A percentile compares a stretch with the other conserved stretches of the same genome.
Conservation (phyloP, 2,329 filamentous ascomycete genomes). For the Parastagonospora avenae region DNA sequence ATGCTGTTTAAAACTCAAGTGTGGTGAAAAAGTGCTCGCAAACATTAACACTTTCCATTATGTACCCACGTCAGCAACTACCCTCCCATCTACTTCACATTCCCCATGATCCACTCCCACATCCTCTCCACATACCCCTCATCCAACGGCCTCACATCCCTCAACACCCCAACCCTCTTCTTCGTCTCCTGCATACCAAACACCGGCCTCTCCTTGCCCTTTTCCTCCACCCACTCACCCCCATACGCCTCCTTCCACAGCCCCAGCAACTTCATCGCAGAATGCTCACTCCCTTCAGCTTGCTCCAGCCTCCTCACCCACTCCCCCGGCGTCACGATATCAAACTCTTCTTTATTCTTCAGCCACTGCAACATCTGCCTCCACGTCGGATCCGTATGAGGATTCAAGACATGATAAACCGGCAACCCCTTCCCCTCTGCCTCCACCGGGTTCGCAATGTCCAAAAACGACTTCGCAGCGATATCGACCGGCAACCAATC, state of each 20-base stretch:
- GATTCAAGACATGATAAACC: slow-evolving; percentile 59
- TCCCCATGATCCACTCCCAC: slow-evolving; percentile 44
- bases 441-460: slow-evolving; percentile 35
- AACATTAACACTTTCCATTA: too few species aligned
- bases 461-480: slow-evolving; percentile 55
- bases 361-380: slow-evolving; percentile 55
- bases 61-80: not conserved
- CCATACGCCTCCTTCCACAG: slow-evolving; percentile 56
- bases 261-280: slow-evolving; percentile 54
- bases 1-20: too few species aligned
- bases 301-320: slow-evolving; percentile 53
- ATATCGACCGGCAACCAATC: slow-evolving; percentile 44
- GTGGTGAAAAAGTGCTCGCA: too few species aligned
- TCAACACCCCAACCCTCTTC: slow-evolving; percentile 26
- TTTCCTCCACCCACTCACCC: not conserved
- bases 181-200: slow-evolving; percentile 29
- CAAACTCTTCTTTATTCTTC: slow-evolving; percentile 43
- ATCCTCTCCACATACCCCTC: slow-evolving; percentile 50
- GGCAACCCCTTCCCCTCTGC: slow-evolving; percentile 9
- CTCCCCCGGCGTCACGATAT: slow-evolving; percentile 47
- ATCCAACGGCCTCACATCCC: slow-evolving; percentile 46
- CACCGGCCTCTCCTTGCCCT: slow-evolving; percentile 5
- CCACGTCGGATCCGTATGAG: slow-evolving; percentile 52
- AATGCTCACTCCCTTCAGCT: slow-evolving; percentile 44
- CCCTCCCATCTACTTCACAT: slow-evolving; percentile 2